Base-by-base conservation (phyloP, 2,329 filamentous ascomycete species). In the Penicillium sp. region DNA sequence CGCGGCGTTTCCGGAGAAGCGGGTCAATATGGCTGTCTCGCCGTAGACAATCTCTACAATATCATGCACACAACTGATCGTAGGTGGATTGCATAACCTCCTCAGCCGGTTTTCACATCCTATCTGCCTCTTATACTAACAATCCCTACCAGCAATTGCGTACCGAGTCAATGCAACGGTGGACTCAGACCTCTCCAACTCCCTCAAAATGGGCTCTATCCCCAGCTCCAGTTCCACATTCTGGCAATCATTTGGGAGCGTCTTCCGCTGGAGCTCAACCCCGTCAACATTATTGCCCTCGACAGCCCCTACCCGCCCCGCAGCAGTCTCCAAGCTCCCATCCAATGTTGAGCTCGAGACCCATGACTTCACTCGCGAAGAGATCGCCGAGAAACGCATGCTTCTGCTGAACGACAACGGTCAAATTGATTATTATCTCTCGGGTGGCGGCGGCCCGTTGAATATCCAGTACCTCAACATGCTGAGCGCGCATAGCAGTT, bases 381-480 rank as follows among this genome's bases (percentile, higher is more conserved):
- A 97, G 68, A 84, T 96, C 52, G 93, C 92, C 0, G 94, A 97
- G 77, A 91, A 88, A 71, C 88, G 93, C 65, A 92, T 92, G 62
- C 88, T 87, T 60, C 74, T 96, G 8, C 83, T 99, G 4, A 99
- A 99, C 65, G 94, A 99, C 67, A 97, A 97, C 64, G 93, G 92
- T 0, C 94, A 99, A 75, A 87, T 99, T 40, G 94, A 99, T 72
- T 99, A 86, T 75, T 95, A 88, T 67, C 78, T 99, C 48, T 86
- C 86, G 48, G 92, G 91, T 8, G 90, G 91, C 0, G 89, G 90
- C 2, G 94, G 94, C 0, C 88, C 92, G 4, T 79, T 99, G 36
- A 94, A 96, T 74, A 92, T 97, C 25, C 92, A 97, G 75, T 99
- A 99, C 71, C 76, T 97, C 36, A 97, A 96, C 65, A 99, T 99